A percentile compares a stretch with the other conserved stretches of the same genome.
phyloP scores from a whole-genome alignment of 2,329 filamentous ascomycete genomes.

The Diaporthe sp. region DNA sequence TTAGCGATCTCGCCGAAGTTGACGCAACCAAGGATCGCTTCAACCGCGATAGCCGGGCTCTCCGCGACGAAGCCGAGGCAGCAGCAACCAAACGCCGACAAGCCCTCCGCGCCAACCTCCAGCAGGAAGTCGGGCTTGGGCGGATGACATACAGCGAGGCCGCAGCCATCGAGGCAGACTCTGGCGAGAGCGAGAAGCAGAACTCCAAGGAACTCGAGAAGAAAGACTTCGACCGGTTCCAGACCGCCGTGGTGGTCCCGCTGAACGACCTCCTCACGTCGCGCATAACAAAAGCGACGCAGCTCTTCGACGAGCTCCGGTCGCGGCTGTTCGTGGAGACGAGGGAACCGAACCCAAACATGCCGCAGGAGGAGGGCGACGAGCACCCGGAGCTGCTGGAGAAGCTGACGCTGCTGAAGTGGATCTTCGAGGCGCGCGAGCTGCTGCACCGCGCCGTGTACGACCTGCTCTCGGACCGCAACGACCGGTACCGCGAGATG shows the following conservation, averaged over 20 bases:
- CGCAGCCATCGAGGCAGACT: slow-evolving; percentile 83
- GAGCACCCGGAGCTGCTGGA: slow-evolving; percentile 94
- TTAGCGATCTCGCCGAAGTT: slow-evolving; percentile 82
- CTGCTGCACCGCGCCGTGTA: slow-evolving; percentile 87
- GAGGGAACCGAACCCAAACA: slow-evolving; percentile 78
- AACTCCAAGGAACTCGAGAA: slow-evolving; percentile 81
- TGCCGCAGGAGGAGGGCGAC: slow-evolving; percentile 94
- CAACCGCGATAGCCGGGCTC: slow-evolving; percentile 68
- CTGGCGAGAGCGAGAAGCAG: slow-evolving; percentile 77
- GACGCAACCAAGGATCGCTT: slow-evolving; percentile 77
- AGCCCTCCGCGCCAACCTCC: slow-evolving; percentile 80
- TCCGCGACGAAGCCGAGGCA: slow-evolving; percentile 68
- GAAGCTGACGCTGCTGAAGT: slow-evolving; percentile 94
- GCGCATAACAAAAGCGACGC: slow-evolving; percentile 80
- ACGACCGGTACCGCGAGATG: slow-evolving; percentile 87
- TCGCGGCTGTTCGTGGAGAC: slow-evolving; percentile 80
- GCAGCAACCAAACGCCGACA: slow-evolving; percentile 68
- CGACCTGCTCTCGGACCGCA: slow-evolving; percentile 86
- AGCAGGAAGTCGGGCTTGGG: slow-evolving; percentile 82
- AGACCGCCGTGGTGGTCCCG: slow-evolving; percentile 85
- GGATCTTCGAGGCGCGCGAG: slow-evolving; percentile 97
- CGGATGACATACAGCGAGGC: slow-evolving; percentile 87
- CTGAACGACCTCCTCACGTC: slow-evolving; percentile 84
- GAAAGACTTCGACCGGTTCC: slow-evolving; percentile 86
- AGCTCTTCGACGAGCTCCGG: slow-evolving; percentile 83